Conservation (phyloP, 352 stramenopile genomes). For the Phytophthora pluvialis region DNA sequence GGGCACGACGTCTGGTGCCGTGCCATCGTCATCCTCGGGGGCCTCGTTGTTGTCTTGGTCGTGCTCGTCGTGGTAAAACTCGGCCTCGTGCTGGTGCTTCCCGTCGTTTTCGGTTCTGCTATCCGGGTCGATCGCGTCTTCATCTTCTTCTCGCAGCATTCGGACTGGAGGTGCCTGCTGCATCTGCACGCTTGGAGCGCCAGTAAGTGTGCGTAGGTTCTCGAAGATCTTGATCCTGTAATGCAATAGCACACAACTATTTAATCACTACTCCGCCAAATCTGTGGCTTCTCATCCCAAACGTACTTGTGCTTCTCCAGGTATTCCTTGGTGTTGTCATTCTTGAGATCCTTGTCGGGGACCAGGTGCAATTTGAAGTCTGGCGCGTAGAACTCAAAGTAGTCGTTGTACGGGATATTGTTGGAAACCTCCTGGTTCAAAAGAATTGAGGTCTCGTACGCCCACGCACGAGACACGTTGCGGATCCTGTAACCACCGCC, state of each 20-base stretch:
- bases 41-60: conserved; percentile 58
- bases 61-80: conserved; percentile 82
- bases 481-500: conserved; percentile 87
- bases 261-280: neutral
- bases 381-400: conserved; percentile 84
- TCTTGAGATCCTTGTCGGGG: conserved; percentile 73
- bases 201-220: conserved; percentile 71
- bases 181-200: conserved; percentile 84
- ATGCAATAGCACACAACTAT: conserved; percentile 7
- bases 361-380: conserved; percentile 87
- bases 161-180: conserved; percentile 58
- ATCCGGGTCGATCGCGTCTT: conserved; percentile 70
- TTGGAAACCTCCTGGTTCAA: conserved; percentile 76
- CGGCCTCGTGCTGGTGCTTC: conserved; percentile 71
- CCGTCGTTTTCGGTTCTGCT: conserved; percentile 65
- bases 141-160: conserved; percentile 79
- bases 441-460: conserved; percentile 97
- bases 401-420: conserved; percentile 84
- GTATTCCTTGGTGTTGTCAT: conserved; percentile 80
- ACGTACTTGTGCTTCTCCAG: conserved; percentile 83
- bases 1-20: conserved; percentile 57
- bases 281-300: neutral
- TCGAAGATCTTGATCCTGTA: conserved; percentile 85
- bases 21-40: conserved; percentile 42
- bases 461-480: conserved; percentile 94